Evolutionary conservation across 169 alveolate species (phyloP), one percentile per base, ranked within the genome.

Genomic region (Perkinsus olseni): DNA sequence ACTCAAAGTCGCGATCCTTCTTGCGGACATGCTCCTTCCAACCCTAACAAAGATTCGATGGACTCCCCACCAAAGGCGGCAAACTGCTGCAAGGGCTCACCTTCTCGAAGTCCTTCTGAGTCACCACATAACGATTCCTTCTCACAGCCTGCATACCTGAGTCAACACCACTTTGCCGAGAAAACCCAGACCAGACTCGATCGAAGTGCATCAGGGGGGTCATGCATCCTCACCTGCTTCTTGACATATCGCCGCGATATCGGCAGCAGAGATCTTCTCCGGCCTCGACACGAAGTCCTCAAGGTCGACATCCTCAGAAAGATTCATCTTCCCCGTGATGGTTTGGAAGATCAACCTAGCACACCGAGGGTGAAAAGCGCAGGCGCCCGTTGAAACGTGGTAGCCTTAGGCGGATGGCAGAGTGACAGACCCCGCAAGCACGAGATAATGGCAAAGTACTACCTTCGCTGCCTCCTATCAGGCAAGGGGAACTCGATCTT

Each of bases 401-500:
- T n/a, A n/a, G n/a, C n/a, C n/a, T n/a, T n/a, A n/a, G n/a, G n/a
- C n/a, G n/a, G n/a, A n/a, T n/a, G n/a, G n/a, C n/a, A n/a, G n/a
- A n/a, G n/a, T n/a, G n/a, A n/a, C n/a, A n/a, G n/a, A n/a, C n/a
- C n/a, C n/a, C n/a, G n/a, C n/a, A n/a, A n/a, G n/a, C n/a, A n/a
- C n/a, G n/a, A n/a, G n/a, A n/a, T n/a, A n/a, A n/a, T n/a, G n/a
- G n/a, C n/a, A n/a, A n/a, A n/a, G n/a, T n/a, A 40, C 50, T 40
- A 94, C 92, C 99, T 95, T 93, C 99, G 97, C 94, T 99, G 99
- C 93, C 99, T 97, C 94, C 99, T 96, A 94, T 99, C 99, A 0
- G 99, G 99, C 40, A 98, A 96, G 38, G 99, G 99, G 95, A 99
- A 98, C 94, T 99, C 99, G 91, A 99, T 98, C 95, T 98, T 99